A percentile compares a stretch with the other conserved stretches of the same genome.
Evolutionary conservation across 179 eudicot species (phyloP).

Genomic region (Monotropa hypopitys): DNA sequence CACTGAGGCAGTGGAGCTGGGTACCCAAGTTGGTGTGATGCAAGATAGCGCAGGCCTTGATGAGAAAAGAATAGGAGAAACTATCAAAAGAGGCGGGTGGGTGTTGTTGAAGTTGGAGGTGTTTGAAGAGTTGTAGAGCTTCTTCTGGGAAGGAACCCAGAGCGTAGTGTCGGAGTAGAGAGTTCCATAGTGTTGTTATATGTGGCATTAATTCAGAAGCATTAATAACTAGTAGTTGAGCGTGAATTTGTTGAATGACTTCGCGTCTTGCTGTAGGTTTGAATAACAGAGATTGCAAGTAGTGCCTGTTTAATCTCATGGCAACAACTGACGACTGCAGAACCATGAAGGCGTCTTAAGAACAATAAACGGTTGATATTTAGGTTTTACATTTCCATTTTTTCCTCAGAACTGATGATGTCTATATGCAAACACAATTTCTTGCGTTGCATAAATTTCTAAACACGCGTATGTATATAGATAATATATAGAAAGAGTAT

Average conservation of each 20-base stretch:
- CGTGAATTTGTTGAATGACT: slow-evolving; percentile 43
- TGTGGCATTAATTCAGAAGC: slow-evolving; percentile 7
- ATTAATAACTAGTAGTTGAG: slow-evolving; percentile 27
- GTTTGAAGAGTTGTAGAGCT: slow-evolving; percentile 40
- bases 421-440: no score
- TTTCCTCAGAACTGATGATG: no score
- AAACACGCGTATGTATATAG: no score
- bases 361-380: no score
- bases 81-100: slow-evolving; percentile 26
- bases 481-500: no score
- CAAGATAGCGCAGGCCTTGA: slow-evolving; percentile 40
- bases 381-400: no score
- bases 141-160: slow-evolving; percentile 31
- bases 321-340: background rate
- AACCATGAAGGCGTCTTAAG: no score
- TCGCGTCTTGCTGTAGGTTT: slow-evolving; percentile 9
- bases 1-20: slow-evolving; percentile 27
- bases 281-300: background rate
- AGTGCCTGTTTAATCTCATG: background rate
- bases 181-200: slow-evolving; percentile 22
- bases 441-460: no score
- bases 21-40: slow-evolving; percentile 8
- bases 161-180: slow-evolving; percentile 41
- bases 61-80: slow-evolving; percentile 50
- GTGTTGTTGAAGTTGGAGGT: slow-evolving; percentile 14